Percentiles rank a stretch among this genome's conserved stretches.
phyloP scores from a whole-genome alignment of 306 rosid genomes.

The Begonia masoniana region DNA sequence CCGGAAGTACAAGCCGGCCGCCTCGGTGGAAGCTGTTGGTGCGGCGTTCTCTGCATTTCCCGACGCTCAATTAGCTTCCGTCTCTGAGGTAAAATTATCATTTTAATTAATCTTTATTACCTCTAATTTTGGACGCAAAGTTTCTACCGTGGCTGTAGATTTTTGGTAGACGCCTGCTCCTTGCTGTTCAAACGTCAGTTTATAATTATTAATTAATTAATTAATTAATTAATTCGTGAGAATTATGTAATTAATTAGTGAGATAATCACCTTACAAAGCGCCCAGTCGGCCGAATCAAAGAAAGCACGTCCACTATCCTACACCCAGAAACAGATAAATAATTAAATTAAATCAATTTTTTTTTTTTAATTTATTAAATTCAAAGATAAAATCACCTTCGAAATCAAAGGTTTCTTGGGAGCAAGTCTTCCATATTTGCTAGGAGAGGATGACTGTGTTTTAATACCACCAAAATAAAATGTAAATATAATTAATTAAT shows the following conservation, averaged over 20 bases:
- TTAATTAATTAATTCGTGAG: background rate
- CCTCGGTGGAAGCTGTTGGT: slow-evolving; percentile 84
- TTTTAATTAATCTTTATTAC: slow-evolving; percentile 8
- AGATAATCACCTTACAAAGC: slow-evolving; percentile 56
- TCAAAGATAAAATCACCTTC: slow-evolving; percentile 32
- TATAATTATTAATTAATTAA: background rate
- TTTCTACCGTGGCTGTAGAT: slow-evolving; percentile 63
- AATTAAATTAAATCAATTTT: background rate
- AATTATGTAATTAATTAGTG: too few species aligned
- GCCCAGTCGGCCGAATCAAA: slow-evolving; percentile 98
- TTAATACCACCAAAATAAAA: too few species aligned
- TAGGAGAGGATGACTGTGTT: too few species aligned
- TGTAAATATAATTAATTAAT: too few species aligned
- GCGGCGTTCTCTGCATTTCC: slow-evolving; percentile 66
- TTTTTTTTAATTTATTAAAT: background rate
- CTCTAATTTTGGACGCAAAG: slow-evolving; percentile 68
- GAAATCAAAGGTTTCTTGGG: slow-evolving; percentile 93
- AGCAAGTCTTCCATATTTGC: slow-evolving; percentile 69
- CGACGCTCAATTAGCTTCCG: background rate
- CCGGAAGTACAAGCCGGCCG: slow-evolving; percentile 78
- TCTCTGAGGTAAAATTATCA: background rate
- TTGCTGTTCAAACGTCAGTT: slow-evolving; percentile 35
- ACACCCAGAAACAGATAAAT: background rate
- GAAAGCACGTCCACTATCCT: slow-evolving; percentile 83
- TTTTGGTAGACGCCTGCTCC: slow-evolving; percentile 66